Percentiles rank a stretch among this genome's conserved stretches.
Evolutionary conservation across 495 filamentous ascomycete genomes (phyloP).

Genomic region (Xylaria scruposa): DNA sequence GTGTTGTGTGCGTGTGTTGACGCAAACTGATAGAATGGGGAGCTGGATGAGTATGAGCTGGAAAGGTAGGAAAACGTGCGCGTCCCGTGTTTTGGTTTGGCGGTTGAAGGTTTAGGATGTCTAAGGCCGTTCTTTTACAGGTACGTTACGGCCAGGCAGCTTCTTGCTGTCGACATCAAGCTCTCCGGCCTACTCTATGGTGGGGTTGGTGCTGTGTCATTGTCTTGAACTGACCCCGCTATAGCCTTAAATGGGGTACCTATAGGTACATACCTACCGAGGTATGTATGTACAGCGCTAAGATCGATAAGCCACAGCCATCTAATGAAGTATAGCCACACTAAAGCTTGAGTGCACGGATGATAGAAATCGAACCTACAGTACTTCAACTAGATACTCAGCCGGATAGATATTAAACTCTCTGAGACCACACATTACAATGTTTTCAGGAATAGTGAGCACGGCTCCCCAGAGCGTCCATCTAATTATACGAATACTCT

Average conservation of each 20-base stretch:
- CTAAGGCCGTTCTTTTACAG: too few relatives aligned
- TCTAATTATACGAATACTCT: too few relatives aligned
- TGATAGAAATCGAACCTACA: too few relatives aligned
- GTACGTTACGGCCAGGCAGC: not conserved
- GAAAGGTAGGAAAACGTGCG: not conserved
- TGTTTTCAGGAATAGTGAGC: too few relatives aligned
- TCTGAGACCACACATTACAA: too few relatives aligned
- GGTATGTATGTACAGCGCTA: not conserved
- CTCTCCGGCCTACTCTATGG: conserved; percentile 26
- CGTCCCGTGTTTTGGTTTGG: not conserved
- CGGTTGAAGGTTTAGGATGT: not conserved
- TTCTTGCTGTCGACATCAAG: conserved; percentile 37
- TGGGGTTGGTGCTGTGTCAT: conserved; percentile 23
- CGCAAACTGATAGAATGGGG: not conserved
- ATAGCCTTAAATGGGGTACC: conserved; percentile 11
- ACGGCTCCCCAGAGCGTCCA: too few relatives aligned
- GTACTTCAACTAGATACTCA: too few relatives aligned
- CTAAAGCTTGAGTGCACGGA: too few relatives aligned
- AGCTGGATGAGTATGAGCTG: not conserved
- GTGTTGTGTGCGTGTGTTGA: not conserved
- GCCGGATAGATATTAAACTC: too few relatives aligned
- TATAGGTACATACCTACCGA: not conserved
- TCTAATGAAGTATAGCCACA: too few relatives aligned
- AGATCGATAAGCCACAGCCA: conserved; percentile 4
- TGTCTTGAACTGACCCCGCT: conserved; percentile 7